Evolutionary conservation across 2,329 filamentous ascomycete species (phyloP), one percentile per base, ranked within the genome.

Genomic region (Botryotinia globosa): DNA sequence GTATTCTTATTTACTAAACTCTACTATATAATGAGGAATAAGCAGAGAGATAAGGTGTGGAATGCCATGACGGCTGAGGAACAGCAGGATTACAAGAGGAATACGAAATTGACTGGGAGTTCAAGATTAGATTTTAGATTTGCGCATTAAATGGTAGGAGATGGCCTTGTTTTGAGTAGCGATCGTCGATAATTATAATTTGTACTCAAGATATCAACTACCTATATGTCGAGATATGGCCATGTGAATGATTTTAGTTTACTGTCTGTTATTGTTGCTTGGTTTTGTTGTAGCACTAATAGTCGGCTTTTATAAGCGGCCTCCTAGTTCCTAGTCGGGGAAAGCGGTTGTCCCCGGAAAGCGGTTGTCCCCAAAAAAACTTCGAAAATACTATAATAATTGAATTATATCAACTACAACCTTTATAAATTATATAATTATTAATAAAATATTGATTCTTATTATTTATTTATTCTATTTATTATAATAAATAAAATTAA

Each of bases 1-100:
- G 76, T 85, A 0, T 89, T 90, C 64, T 39, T 89, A 45, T 81
- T 80, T 2, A 82, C 84, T 1, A 87, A 87, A 75, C 51, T 82
- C 1, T 87, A 85, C 74, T 88, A 88, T 76, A 80, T 85, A 2
- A 74, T 71, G 37, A 80, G 83, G 32, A 88, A 88, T 72, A 81
- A 77, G 74, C 78, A 63, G 64, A 81, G 82, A 69, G 83, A 84
- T 51, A 76, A 75, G 59, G 80, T 80, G 45, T 87, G 85, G 85
- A 80, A 81, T 72, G 79, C 79, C 7, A 84, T 87, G 85, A 82
- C 77, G 22, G 76, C 79, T 18, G 83, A 85, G 64, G 82, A 86
- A 74, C 76, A 78, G 71, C 54, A 45, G 9, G 73, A 74, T 32
- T 80, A 80, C 77, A 81, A 86, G 14, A 72, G 77, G 9, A 81